Base-by-base conservation (phyloP, 495 filamentous ascomycete genomes). In the Tuber calosporum region DNA sequence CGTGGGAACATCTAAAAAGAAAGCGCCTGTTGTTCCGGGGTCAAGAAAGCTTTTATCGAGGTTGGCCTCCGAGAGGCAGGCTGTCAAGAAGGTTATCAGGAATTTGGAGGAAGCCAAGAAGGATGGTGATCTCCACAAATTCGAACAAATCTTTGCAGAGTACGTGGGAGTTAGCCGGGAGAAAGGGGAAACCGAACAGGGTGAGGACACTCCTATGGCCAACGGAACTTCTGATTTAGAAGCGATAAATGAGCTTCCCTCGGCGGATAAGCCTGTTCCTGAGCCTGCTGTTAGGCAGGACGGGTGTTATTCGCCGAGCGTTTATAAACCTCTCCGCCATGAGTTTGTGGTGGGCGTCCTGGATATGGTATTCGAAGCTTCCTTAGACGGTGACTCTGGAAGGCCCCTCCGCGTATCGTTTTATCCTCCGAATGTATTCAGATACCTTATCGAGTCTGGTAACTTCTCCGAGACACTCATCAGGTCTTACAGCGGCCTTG, bases 401-500 rank as follows among this genome's bases (percentile, higher is more conserved):
- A 41, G 73, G 13, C 68, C 17, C 39, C 69, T 81, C 15, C 70
- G 66, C 7, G 67, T 81, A 41, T 34, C 53, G 36, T 77, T 81
- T 48, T 81, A 75, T 67, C 72, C 80, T 17, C 69, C 80, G 37
- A 79, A 77, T 38, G 72, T 78, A 41, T 70, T 81, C 37, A 73
- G 72, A 45, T 73, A 79, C 73, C 79, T 81, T 39, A 74, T 81
- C 22, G 80, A 81, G 43, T 77, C 80, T 17, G 80, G 80, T 1
- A 77, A 74, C 58, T 81, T 81, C 69, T 82, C 80, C 1, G 70
- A 77, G 4, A 66, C 67, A n/a, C 74, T 73, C 15, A 73, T 80
- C 34, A 70, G 40, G 15, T 68, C 77, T 20, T 45, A 66, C 48
- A 71, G 66, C 45, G 77, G 69, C n/a, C 75, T 81, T 34, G 73